phyloP scores from a whole-genome alignment of 2,329 filamentous ascomycete genomes.

The Rasamsonia emersonii region DNA sequence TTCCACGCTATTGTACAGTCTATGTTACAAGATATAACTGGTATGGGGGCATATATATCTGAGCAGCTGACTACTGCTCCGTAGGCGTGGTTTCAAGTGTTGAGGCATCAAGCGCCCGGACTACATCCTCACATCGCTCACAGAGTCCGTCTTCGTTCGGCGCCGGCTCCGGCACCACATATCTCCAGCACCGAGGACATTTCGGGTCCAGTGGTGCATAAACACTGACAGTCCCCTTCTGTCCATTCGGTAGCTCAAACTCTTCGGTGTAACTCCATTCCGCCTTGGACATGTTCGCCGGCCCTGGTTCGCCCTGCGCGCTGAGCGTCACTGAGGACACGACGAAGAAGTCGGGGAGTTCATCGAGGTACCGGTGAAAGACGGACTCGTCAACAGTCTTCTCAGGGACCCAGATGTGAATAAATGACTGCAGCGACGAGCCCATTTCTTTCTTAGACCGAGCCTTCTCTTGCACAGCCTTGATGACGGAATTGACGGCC shows the following conservation, averaged over 20 bases:
- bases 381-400: slow-evolving; percentile 11
- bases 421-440: slow-evolving; percentile 69
- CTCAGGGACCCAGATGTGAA: slow-evolving; percentile 36
- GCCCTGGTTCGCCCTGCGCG: slow-evolving; percentile 19
- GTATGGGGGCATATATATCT: too few relatives aligned
- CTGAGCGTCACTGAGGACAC: slow-evolving; percentile 55
- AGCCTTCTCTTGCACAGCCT: slow-evolving; percentile 64
- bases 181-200: slow-evolving; percentile 85
- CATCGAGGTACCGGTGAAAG: slow-evolving; percentile 28
- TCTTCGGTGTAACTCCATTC: slow-evolving; percentile 36
- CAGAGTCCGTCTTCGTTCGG: slow-evolving; percentile 58
- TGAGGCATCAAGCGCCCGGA: slow-evolving; percentile 40
- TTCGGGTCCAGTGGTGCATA: slow-evolving; percentile 52
- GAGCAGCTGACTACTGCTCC: too few relatives aligned
- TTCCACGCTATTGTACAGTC: too few relatives aligned
- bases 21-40: too few relatives aligned
- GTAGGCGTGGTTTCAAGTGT: too few relatives aligned
- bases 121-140: slow-evolving; percentile 60
- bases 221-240: slow-evolving; percentile 28
- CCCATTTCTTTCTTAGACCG: slow-evolving; percentile 64
- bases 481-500: slow-evolving; percentile 57
- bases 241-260: slow-evolving; percentile 29
- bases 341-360: slow-evolving; percentile 59
- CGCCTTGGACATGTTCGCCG: slow-evolving; percentile 19
- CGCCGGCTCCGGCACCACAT: slow-evolving; percentile 48